phyloP scores from a whole-genome alignment of 2,329 filamentous ascomycete species.

The Colletotrichum magnum region DNA sequence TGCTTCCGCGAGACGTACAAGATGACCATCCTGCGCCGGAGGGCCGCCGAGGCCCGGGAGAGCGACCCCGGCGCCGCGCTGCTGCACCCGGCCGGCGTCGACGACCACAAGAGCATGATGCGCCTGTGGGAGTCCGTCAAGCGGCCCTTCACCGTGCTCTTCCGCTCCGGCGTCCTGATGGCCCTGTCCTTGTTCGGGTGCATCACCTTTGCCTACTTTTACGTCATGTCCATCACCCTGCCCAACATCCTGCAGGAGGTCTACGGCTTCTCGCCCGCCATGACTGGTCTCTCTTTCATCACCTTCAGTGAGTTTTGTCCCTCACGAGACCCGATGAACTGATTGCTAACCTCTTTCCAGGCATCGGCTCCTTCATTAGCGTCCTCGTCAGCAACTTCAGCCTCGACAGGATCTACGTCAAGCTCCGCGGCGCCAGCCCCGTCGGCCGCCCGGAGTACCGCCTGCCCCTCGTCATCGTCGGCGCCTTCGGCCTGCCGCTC shows the following conservation, averaged over 20 bases:
- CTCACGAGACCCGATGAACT: fast-evolving
- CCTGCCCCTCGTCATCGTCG: slow-evolving; percentile 65
- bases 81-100: slow-evolving; percentile 29
- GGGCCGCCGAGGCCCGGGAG: slow-evolving; percentile 51
- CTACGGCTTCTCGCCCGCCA: slow-evolving; percentile 65
- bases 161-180: slow-evolving; percentile 67
- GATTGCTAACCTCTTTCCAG: slow-evolving; percentile 49
- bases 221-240: slow-evolving; percentile 68
- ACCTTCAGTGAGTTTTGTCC: slow-evolving; percentile 61
- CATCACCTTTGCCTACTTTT: slow-evolving; percentile 66
- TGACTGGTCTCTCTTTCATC: slow-evolving; percentile 68
- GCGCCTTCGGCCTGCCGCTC: slow-evolving; percentile 61
- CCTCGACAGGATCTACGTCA: slow-evolving; percentile 68
- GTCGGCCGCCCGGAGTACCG: slow-evolving; percentile 68
- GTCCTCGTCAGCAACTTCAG: slow-evolving; percentile 64
- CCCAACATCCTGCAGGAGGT: slow-evolving; percentile 62
- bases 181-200: slow-evolving; percentile 61
- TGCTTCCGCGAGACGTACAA: slow-evolving; percentile 74
- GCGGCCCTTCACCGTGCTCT: slow-evolving; percentile 62
- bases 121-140: slow-evolving; percentile 58
- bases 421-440: slow-evolving; percentile 56
- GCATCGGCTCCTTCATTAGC: slow-evolving; percentile 62
- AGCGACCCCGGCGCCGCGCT: slow-evolving; percentile 46
- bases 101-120: slow-evolving; percentile 44
- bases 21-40: slow-evolving; percentile 65